Evolutionary conservation across 2,329 filamentous ascomycete species (phyloP).

Genomic region (Colletotrichum lentis): DNA sequence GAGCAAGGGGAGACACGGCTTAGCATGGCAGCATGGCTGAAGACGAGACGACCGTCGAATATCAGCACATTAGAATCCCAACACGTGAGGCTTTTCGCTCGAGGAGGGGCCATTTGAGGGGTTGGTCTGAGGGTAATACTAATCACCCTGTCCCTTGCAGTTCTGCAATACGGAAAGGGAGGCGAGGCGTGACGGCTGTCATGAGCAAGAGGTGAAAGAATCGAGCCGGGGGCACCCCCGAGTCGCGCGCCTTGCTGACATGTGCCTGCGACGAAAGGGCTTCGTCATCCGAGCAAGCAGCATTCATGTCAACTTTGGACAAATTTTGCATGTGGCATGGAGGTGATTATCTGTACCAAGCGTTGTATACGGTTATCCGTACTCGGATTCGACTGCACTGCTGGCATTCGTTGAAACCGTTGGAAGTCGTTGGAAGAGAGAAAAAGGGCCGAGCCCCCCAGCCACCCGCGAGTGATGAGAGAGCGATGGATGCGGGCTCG

Average conservation of each 20-base stretch:
- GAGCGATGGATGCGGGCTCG: neutral
- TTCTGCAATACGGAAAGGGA: neutral
- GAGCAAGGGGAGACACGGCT: neutral
- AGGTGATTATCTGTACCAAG: neutral
- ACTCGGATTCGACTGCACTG: neutral
- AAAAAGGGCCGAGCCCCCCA: slow-evolving; percentile 11
- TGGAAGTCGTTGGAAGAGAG: neutral
- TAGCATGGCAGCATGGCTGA: neutral
- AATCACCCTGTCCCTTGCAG: slow-evolving; percentile 2
- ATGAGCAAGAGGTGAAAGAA: slow-evolving; percentile 2
- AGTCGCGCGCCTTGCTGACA: neutral
- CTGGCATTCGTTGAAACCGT: neutral
- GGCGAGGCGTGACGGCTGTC: slow-evolving; percentile 26
- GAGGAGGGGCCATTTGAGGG: neutral
- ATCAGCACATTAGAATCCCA: slow-evolving; percentile 2
- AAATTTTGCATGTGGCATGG: neutral
- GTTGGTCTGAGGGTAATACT: neutral
- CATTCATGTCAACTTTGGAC: neutral
- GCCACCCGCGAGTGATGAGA: slow-evolving; percentile 15
- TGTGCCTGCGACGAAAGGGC: slow-evolving; percentile 5
- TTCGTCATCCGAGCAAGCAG: neutral
- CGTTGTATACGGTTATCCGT: too few relatives aligned
- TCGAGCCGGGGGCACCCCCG: slow-evolving; percentile 5
- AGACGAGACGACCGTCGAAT: neutral
- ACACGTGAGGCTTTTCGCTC: slow-evolving; percentile 7